A percentile compares a stretch with the other conserved stretches of the same genome.
phyloP scores from a whole-genome alignment of 352 stramenopile genomes.

The Phytophthora pseudosyringae region DNA sequence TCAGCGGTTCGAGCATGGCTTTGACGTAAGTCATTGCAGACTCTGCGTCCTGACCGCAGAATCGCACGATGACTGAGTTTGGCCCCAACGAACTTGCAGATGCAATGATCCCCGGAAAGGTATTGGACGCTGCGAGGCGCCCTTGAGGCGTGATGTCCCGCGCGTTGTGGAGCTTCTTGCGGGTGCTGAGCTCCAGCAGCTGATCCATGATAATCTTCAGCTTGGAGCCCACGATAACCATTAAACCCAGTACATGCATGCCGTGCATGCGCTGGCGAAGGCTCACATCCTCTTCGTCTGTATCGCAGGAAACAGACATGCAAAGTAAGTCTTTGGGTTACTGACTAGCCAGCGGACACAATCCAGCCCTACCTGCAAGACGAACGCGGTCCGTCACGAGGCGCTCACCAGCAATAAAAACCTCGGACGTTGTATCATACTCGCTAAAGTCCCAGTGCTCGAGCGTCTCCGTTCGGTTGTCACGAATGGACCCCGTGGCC shows the following conservation, averaged over 20 bases:
- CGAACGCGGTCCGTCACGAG: constrained; percentile 76
- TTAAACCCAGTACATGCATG: constrained; percentile 74
- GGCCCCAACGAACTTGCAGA: constrained; percentile 74
- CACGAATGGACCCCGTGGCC: constrained; percentile 58
- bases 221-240: constrained; percentile 68
- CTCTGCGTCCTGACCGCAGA: constrained; percentile 72
- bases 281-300: constrained; percentile 74
- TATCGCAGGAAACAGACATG: constrained; percentile 4
- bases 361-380: constrained; percentile 48
- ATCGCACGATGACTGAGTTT: constrained; percentile 75
- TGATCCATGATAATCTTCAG: constrained; percentile 59
- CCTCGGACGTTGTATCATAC: constrained; percentile 71
- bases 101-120: constrained; percentile 61
- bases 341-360: background rate
- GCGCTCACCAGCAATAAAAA: constrained; percentile 57
- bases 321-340: background rate
- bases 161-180: constrained; percentile 76
- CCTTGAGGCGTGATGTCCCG: constrained; percentile 79
- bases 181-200: constrained; percentile 69
- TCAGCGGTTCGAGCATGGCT: constrained; percentile 61
- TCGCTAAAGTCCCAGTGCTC: constrained; percentile 85
- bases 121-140: constrained; percentile 51
- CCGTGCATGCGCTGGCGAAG: constrained; percentile 78
- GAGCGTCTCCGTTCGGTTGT: constrained; percentile 68
- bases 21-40: constrained; percentile 66